phyloP scores from a whole-genome alignment of 2,329 filamentous ascomycete species.

The Monilinia polystroma region DNA sequence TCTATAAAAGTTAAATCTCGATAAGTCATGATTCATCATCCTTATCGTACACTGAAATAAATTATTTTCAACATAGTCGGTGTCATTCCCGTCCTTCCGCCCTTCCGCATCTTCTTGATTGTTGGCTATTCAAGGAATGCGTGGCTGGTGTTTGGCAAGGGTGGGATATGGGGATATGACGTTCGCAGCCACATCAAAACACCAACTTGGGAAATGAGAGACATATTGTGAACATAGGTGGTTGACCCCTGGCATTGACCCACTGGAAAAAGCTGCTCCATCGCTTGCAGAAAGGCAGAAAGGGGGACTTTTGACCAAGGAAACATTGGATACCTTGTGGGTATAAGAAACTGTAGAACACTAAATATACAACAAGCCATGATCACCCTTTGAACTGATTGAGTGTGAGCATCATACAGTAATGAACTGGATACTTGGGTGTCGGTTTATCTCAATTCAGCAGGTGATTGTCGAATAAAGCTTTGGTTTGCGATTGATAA shows the following conservation, averaged over 20 bases:
- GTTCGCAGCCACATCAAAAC: constrained; percentile 5
- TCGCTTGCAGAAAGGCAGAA: constrained; percentile 8
- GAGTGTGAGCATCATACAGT: too few species aligned
- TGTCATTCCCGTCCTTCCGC: not conserved
- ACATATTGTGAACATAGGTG: not conserved
- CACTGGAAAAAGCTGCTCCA: not conserved
- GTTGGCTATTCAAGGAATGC: not conserved
- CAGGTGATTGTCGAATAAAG: too few species aligned
- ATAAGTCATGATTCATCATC: not conserved
- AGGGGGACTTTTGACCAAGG: not conserved
- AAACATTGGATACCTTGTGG: not conserved
- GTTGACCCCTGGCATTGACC: too few species aligned
- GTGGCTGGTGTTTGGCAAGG: not conserved
- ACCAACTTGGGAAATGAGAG: not conserved
- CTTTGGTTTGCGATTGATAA: too few species aligned
- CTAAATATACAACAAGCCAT: not conserved
- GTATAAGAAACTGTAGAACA: not conserved
- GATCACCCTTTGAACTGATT: too few species aligned
- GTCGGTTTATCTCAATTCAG: too few species aligned
- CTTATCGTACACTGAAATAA: not conserved
- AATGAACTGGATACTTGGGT: too few species aligned
- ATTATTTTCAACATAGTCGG: not conserved
- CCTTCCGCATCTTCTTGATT: not conserved
- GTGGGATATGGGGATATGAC: not conserved
- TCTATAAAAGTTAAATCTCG: constrained; percentile 6